Evolutionary conservation across 495 filamentous ascomycete genomes (phyloP).

Genomic region (Paragyromitra xinjiangensis): DNA sequence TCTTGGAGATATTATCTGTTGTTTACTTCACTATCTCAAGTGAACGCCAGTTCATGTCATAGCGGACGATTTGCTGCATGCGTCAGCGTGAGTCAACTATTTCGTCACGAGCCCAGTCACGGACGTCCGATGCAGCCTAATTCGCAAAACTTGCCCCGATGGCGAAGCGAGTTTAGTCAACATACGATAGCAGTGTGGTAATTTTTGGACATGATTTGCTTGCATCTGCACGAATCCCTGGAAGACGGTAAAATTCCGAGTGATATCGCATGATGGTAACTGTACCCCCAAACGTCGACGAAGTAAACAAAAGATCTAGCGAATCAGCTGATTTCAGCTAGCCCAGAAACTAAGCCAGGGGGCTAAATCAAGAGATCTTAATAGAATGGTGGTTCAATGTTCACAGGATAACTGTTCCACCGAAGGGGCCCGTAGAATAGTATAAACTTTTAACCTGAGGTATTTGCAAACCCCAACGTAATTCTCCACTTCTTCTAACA

Average conservation of each 20-base stretch:
- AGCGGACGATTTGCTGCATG: not conserved
- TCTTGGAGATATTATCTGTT: too few relatives aligned
- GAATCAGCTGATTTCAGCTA: not conserved
- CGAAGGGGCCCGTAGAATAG: not conserved
- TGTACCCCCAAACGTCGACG: not conserved
- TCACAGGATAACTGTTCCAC: not conserved
- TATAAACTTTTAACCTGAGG: not conserved
- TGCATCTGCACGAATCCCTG: not conserved
- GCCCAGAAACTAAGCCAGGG: not conserved
- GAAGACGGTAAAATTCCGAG: not conserved
- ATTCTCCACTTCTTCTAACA: not conserved
- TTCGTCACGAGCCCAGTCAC: not conserved
- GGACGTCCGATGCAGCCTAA: not conserved
- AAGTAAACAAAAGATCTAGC: not conserved
- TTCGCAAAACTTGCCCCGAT: not conserved
- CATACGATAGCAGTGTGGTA: not conserved
- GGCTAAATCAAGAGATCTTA: not conserved
- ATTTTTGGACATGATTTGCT: not conserved
- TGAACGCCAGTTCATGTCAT: not conserved
- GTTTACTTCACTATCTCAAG: not conserved
- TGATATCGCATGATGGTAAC: not conserved
- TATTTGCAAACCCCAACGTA: not conserved
- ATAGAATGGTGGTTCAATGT: conserved; percentile 8
- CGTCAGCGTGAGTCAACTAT: not conserved
- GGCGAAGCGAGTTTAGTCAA: too few relatives aligned